A percentile compares a stretch with the other conserved stretches of the same genome.
phyloP scores from a whole-genome alignment of 345 rosid species.

The Geranium rotundifolium region DNA sequence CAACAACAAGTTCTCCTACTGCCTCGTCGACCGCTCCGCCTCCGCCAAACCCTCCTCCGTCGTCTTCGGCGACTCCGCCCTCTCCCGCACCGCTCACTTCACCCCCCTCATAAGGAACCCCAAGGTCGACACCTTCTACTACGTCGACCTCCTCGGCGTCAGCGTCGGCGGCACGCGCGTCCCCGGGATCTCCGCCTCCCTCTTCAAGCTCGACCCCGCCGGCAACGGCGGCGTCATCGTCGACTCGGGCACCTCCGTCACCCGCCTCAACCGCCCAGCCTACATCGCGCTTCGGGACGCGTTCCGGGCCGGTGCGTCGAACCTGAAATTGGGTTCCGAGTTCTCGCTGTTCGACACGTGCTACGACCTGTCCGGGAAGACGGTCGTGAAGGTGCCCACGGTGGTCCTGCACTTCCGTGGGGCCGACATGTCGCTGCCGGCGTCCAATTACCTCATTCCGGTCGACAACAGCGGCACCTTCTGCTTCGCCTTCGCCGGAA shows the following conservation, averaged over 20 bases:
- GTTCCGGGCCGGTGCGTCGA: constrained; percentile 48
- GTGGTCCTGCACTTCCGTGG: constrained; percentile 82
- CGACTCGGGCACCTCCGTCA: constrained; percentile 93
- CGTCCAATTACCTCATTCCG: constrained; percentile 79
- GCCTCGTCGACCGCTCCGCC: constrained; percentile 79
- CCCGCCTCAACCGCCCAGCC: constrained; percentile 81
- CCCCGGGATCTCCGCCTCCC: constrained; percentile 46
- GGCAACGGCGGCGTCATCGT: constrained; percentile 92
- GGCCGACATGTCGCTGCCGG: constrained; percentile 85
- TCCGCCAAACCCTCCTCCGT: constrained; percentile 69
- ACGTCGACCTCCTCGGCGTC: constrained; percentile 67
- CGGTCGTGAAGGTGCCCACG: constrained; percentile 89
- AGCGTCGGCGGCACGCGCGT: constrained; percentile 87
- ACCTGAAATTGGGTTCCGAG: constrained; percentile 56
- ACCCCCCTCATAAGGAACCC: constrained; percentile 72
- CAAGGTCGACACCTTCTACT: constrained; percentile 86
- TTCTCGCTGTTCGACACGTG: constrained; percentile 92
- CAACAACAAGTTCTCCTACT: constrained; percentile 75
- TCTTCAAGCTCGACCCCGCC: constrained; percentile 53
- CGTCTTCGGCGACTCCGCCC: constrained; percentile 67
- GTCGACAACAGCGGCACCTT: constrained; percentile 62
- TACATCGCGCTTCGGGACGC: constrained; percentile 67
- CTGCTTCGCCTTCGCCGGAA: constrained; percentile 95
- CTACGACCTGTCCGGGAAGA: constrained; percentile 66
- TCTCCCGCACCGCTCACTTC: constrained; percentile 60